A percentile compares a stretch with the other conserved stretches of the same genome.
phyloP scores from a whole-genome alignment of 352 stramenopile genomes.

The Phytophthora litchii region DNA sequence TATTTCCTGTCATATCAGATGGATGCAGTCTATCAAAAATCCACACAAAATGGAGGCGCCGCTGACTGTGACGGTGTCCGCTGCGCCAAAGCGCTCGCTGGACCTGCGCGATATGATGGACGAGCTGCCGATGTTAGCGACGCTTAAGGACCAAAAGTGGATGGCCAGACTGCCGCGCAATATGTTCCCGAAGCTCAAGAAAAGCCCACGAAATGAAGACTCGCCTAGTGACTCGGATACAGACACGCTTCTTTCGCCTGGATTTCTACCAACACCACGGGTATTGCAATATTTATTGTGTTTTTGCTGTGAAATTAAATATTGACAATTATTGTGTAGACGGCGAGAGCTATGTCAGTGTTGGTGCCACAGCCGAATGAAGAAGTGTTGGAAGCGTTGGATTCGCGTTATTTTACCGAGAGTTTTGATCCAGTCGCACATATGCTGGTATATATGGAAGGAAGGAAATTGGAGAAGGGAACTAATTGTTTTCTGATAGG shows the following conservation, averaged over 20 bases:
- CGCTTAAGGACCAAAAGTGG: slow-evolving; percentile 73
- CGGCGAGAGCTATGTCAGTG: slow-evolving; percentile 56
- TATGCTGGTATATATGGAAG: slow-evolving; percentile 55
- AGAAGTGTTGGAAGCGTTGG: slow-evolving; percentile 70
- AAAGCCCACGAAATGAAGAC: slow-evolving; percentile 18
- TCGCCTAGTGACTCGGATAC: slow-evolving; percentile 22
- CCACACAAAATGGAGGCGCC: slow-evolving; percentile 29
- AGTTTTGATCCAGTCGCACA: slow-evolving; percentile 74
- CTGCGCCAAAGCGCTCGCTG: slow-evolving; percentile 35
- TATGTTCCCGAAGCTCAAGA: slow-evolving; percentile 33
- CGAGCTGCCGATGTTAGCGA: slow-evolving; percentile 58
- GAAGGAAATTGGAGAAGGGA: not conserved
- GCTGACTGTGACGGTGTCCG: slow-evolving; percentile 26
- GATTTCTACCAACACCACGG: slow-evolving; percentile 42
- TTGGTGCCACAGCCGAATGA: slow-evolving; percentile 71
- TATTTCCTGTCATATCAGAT: slow-evolving; percentile 23
- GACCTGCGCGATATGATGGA: slow-evolving; percentile 66
- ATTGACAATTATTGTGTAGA: slow-evolving; percentile 27
- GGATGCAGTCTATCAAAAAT: slow-evolving; percentile 12
- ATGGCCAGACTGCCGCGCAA: slow-evolving; percentile 60
- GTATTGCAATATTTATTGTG: slow-evolving; percentile 15
- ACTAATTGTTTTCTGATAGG: slow-evolving; percentile 32
- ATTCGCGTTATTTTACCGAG: slow-evolving; percentile 84
- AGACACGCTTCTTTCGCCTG: slow-evolving; percentile 38
- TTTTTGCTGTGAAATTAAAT: not conserved